Base-by-base conservation (phyloP, 2,329 filamentous ascomycete genomes). In the Cercospora beticola region DNA sequence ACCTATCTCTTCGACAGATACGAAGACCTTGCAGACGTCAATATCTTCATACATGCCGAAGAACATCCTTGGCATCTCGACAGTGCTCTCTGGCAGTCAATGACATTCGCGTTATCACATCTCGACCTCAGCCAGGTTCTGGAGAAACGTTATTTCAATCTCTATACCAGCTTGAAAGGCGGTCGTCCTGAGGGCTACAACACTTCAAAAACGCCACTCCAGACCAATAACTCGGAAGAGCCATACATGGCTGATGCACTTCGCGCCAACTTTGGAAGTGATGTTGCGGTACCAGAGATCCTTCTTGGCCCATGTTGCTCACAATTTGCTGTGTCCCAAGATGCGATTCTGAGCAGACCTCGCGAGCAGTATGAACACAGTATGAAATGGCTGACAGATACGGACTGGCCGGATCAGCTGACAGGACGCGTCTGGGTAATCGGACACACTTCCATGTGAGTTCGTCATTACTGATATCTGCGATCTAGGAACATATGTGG, bases 1-100 rank as follows among this genome's bases (percentile, higher is more conserved):
- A 86, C 83, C 28, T 89, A 87, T 77, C 83, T 89, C 71, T 83
- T 87, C 74, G 86, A 88, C 74, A 83, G 85, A 76, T 89, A 90
- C 78, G 82, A 89, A 71, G 74, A 81, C 5, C 82, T 90, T 4
- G 83, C 86, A 2, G 86, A 88, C 62, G 82, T 89, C 70, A 81
- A 82, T 30, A 84, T 89, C 71, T 88, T 90, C 78, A 83, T 87
- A 75, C 88, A 90, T 74, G 82, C 86, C 26, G 64, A 69, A 28
- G 70, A 70, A 31, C 60, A 58, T 5, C 62, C 68, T 8, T 72
- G 70, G 70, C 70, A 72, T 49, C 49, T 70, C 5, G 70, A 71
- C 28, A 62, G 46, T 12, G 60, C 70, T 9, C 46, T 67, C 12
- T 64, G 59, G 56, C 63, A 62, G n/a, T 69, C 64, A 1, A 66